Base-by-base conservation (phyloP, 768 basidiomycete species). In the Artomyces pyxidatus region DNA sequence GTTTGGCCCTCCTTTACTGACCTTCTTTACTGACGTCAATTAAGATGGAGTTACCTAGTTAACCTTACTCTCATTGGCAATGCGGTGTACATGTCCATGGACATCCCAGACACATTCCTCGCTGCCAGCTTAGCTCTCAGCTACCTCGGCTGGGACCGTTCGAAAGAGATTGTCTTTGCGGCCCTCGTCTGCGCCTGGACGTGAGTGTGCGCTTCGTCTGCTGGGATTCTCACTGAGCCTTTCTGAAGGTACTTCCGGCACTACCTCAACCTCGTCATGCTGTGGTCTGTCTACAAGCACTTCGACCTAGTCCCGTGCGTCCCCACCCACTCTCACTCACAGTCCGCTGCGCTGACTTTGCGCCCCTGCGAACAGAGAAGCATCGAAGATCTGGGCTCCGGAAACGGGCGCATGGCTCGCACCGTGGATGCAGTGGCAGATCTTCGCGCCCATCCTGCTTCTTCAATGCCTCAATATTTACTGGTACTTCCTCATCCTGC, bases 41-140 rank as follows among this genome's bases (percentile, higher is more conserved):
- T 22, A 60, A 91, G 89, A 30, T 90, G 90, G 88, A 91, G 88
- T 57, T 89, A 91, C 59, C 56, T 83, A 26, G 51, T 82, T 55
- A 93, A 90, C 66, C 37, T 91, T 45, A 97, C 93, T 0, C 66
- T 78, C 45, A 93, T 98, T 37, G 96, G 96, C 8, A 87, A 88
- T 55, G 85, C 92, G 4, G 78, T 99, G 25, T 98, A 85, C 59
- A 75, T 94, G 68, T 96, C 92, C 63, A 98, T 98, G 96, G 96
- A 99, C 68, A 74, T 94, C 17, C 91, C 94, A 0, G 96, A 99
- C 62, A 68, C 80, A 29, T 88, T 86, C 65, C 73, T 99, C 12
- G 92, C 89, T 11, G 85, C 91, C 45, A 83, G 88, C 16, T 97
- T 97, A 68, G 63, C 91, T 10, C 61, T 93, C 39, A 94, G 95